These are phyloP conservation scores for Scopulariopsis brevicaulis DNA, from an alignment of 2,329 filamentous ascomycete genomes.

Conservation along the genomic window DNA sequence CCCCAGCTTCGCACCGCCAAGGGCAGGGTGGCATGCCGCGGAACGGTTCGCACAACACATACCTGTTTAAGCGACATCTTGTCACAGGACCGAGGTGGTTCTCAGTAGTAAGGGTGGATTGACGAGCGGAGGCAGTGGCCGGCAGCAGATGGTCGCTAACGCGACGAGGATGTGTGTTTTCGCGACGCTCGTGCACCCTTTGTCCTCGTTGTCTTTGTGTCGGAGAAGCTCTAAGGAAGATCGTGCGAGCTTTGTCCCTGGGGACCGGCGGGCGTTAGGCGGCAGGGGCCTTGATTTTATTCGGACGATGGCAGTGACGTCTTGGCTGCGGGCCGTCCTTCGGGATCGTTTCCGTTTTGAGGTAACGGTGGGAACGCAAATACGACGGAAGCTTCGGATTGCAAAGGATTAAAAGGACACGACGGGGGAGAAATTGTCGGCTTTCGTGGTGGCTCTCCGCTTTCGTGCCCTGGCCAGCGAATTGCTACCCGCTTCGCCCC, in stretches of 20 bases:
- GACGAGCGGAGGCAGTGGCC: neutral
- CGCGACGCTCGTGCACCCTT: neutral
- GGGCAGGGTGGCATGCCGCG: neutral
- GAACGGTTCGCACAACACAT: slow-evolving; percentile 11
- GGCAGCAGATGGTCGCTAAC: neutral
- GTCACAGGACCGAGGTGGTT: slow-evolving; percentile 2
- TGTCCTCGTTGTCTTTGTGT: neutral
- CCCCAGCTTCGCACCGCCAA: neutral
- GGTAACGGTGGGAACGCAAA: neutral
- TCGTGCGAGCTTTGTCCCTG: neutral
- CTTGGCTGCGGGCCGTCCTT: slow-evolving; percentile 1
- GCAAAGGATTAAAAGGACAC: neutral
- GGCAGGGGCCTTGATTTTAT: slow-evolving; percentile 3
- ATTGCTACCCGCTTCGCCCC: neutral
- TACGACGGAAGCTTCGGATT: neutral
- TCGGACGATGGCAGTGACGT: neutral
- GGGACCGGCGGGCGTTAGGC: neutral
- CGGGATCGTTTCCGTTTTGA: slow-evolving; percentile 1
- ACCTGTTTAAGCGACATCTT: slow-evolving; percentile 53
- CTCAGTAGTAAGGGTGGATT: neutral
- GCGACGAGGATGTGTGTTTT: neutral
- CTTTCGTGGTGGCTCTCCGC: neutral
- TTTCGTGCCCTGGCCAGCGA: neutral
- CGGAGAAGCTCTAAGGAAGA: neutral
- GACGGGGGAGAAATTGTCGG: neutral